Conservation (phyloP, 2,329 filamentous ascomycete genomes). For the Aaosphaeria pasadenensis region DNA sequence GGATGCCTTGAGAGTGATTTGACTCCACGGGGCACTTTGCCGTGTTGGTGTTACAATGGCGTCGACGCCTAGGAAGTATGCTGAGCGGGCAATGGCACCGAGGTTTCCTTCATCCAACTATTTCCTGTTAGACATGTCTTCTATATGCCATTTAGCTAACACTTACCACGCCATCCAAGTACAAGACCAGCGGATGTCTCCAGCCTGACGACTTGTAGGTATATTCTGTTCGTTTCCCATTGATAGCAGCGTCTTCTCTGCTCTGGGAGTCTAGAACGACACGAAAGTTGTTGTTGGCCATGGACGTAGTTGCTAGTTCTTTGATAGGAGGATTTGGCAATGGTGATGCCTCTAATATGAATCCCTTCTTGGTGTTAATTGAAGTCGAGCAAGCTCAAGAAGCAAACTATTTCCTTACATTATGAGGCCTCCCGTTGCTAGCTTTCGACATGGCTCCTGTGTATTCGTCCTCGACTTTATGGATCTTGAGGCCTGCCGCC, state of each 20-base stretch:
- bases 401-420: slow-evolving; percentile 41
- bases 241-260: slow-evolving; percentile 69
- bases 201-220: slow-evolving; percentile 40
- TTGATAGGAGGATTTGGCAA: slow-evolving; percentile 69
- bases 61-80: slow-evolving; percentile 85
- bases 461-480: slow-evolving; percentile 59
- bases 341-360: slow-evolving; percentile 81
- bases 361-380: slow-evolving; percentile 49
- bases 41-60: slow-evolving; percentile 74
- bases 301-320: slow-evolving; percentile 52
- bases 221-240: slow-evolving; percentile 61
- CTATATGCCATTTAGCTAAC: background rate
- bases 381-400: too few species aligned
- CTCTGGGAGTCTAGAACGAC: slow-evolving; percentile 62
- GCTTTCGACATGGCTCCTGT: slow-evolving; percentile 77
- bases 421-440: slow-evolving; percentile 79
- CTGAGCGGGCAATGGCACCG: slow-evolving; percentile 82
- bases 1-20: slow-evolving; percentile 81
- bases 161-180: slow-evolving; percentile 66
- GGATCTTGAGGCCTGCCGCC: slow-evolving; percentile 51
- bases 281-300: slow-evolving; percentile 30
- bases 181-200: slow-evolving; percentile 67
- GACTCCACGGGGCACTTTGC: slow-evolving; percentile 68
- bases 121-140: slow-evolving; percentile 20
- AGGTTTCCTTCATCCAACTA: slow-evolving; percentile 81